Evolutionary conservation across 2,329 filamentous ascomycete genomes (phyloP).

Genomic region (Colletotrichum salicis): DNA sequence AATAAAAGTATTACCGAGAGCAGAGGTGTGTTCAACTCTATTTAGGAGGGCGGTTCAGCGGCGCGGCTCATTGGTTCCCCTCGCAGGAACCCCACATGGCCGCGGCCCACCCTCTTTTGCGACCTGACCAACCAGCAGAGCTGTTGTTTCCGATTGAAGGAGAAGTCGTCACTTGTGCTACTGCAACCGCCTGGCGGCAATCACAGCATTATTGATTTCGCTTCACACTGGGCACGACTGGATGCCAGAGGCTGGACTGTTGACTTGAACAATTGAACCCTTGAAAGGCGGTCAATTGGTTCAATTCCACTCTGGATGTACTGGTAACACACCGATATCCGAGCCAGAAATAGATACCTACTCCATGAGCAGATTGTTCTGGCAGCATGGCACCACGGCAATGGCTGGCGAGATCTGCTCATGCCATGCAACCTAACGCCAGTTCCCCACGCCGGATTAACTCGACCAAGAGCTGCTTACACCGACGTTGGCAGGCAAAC

Average conservation of each 20-base stretch:
- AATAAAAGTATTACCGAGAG: constrained; percentile 11
- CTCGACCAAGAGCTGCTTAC: neutral
- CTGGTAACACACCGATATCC: neutral
- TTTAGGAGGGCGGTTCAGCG: constrained; percentile 30
- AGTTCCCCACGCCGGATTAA: neutral
- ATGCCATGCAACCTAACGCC: constrained; percentile 14
- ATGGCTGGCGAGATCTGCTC: constrained; percentile 11
- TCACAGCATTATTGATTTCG: constrained; percentile 20
- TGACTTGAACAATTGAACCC: neutral
- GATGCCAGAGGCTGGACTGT: neutral
- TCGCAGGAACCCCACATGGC: constrained; percentile 11
- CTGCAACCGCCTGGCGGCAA: constrained; percentile 31
- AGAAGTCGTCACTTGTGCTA: constrained; percentile 29
- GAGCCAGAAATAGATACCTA: constrained; percentile 17
- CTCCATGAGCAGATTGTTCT: neutral
- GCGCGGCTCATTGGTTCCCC: constrained; percentile 23
- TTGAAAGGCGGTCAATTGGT: constrained; percentile 4
- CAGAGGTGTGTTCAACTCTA: constrained; percentile 30
- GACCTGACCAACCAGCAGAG: constrained; percentile 22
- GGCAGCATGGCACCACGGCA: neutral
- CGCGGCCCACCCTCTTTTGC: neutral
- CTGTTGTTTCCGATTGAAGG: constrained; percentile 8
- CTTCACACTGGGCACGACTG: neutral
- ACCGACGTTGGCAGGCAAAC: constrained; percentile 11
- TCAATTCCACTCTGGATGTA: neutral